Conservation (phyloP, 2,329 filamentous ascomycete species). For the Pseudogymnoascus sp. region DNA sequence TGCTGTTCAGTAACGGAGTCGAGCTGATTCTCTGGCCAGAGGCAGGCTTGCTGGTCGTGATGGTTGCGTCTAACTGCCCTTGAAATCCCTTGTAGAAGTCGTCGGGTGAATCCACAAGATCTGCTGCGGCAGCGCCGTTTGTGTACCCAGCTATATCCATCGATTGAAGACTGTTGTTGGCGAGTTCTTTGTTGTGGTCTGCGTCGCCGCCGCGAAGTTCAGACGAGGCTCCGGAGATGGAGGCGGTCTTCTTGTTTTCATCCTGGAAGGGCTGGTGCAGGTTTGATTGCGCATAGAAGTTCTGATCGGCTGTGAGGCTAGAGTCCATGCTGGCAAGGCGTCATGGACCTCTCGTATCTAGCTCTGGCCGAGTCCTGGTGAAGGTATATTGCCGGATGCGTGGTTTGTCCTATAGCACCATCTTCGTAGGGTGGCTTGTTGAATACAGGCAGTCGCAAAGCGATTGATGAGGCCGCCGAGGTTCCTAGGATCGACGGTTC, state of each 20-base stretch:
- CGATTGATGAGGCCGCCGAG: not conserved
- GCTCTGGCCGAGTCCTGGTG: not conserved
- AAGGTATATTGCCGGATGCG: not conserved
- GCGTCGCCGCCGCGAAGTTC: not conserved
- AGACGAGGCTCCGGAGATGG: not conserved
- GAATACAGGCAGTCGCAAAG: not conserved
- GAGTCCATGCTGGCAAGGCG: constrained; percentile 24
- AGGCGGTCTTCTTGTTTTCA: not conserved
- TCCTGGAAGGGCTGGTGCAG: not conserved
- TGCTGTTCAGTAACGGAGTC: constrained; percentile 38
- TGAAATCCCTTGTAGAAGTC: constrained; percentile 43
- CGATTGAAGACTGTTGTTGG: not conserved
- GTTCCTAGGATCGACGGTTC: not conserved
- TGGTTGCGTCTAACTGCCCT: constrained; percentile 23
- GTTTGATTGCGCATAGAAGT: constrained; percentile 22
- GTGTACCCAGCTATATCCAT: not conserved
- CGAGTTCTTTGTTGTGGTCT: not conserved
- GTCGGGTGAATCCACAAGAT: constrained; percentile 29
- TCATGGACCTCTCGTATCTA: constrained; percentile 1
- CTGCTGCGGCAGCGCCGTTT: not conserved
- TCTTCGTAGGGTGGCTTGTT: not conserved
- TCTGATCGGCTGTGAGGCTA: constrained; percentile 27
- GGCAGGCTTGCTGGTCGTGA: not conserved
- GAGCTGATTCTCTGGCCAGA: constrained; percentile 23
- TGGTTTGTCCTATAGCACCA: constrained; percentile 1